Evolutionary conservation across 2,329 filamentous ascomycete genomes (phyloP).

Genomic region (Beauveria rudraprayagi): DNA sequence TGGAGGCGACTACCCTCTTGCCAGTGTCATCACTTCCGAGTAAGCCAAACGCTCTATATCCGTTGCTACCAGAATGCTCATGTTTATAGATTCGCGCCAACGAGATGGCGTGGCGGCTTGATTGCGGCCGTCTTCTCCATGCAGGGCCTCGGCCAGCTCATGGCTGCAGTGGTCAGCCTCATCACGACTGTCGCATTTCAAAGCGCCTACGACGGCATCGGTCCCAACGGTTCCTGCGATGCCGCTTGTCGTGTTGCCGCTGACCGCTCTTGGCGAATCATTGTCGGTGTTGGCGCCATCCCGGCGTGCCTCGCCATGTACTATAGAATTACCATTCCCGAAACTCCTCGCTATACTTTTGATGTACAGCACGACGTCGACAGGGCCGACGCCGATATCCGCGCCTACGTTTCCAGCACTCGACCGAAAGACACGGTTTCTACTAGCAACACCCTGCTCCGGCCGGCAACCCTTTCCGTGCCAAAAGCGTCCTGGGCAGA

Average conservation of each 20-base stretch:
- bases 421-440: background rate
- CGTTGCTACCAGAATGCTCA: slow-evolving; percentile 14
- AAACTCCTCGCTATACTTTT: slow-evolving; percentile 77
- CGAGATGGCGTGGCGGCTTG: slow-evolving; percentile 75
- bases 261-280: slow-evolving; percentile 74
- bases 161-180: slow-evolving; percentile 61
- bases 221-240: slow-evolving; percentile 42
- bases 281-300: slow-evolving; percentile 71
- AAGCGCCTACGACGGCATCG: slow-evolving; percentile 34
- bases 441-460: slow-evolving; percentile 25
- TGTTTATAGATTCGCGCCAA: slow-evolving; percentile 59
- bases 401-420: slow-evolving; percentile 45
- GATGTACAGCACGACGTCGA: slow-evolving; percentile 69
- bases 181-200: slow-evolving; percentile 61
- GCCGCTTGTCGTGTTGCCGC: slow-evolving; percentile 59
- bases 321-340: slow-evolving; percentile 77
- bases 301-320: slow-evolving; percentile 75
- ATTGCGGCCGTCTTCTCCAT: slow-evolving; percentile 78
- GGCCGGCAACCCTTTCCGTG: slow-evolving; percentile 47
- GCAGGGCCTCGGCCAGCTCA: slow-evolving; percentile 75
- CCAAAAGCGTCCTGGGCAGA: slow-evolving; percentile 65
- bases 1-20: slow-evolving; percentile 75
- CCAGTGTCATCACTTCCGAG: slow-evolving; percentile 74
- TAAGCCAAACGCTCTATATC: slow-evolving; percentile 19
- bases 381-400: slow-evolving; percentile 66